These are phyloP conservation scores for Solidago caesia DNA, from an alignment of 129 eudicot genomes.

Conservation along the genomic window DNA sequence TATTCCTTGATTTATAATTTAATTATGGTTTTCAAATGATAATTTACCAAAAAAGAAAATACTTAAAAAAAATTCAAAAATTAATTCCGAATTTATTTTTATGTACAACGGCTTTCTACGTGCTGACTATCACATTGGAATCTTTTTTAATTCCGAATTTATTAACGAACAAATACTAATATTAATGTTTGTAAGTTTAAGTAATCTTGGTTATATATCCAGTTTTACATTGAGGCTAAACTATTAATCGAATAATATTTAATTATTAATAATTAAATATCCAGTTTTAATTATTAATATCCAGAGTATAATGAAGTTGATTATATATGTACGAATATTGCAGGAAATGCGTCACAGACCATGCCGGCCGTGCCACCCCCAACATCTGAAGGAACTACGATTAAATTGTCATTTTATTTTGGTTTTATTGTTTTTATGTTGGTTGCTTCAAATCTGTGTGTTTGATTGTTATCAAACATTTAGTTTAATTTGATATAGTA, in stretches of 20 bases:
- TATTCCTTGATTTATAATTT: too few relatives aligned
- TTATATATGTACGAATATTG: background rate
- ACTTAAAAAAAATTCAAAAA: too few relatives aligned
- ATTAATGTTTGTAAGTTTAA: background rate
- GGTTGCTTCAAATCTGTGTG: constrained; percentile 15
- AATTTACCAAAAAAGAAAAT: too few relatives aligned
- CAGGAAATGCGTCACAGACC: constrained; percentile 25
- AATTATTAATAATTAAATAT: background rate
- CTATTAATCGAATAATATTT: background rate
- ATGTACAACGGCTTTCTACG: too few relatives aligned
- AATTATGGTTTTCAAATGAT: too few relatives aligned
- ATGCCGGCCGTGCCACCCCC: constrained; percentile 5
- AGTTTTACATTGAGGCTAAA: background rate
- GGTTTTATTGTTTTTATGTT: constrained; percentile 14
- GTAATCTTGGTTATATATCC: background rate
- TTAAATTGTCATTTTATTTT: constrained; percentile 8
- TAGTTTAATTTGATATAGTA: background rate
- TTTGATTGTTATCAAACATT: constrained; percentile 14
- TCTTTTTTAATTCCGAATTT: too few relatives aligned
- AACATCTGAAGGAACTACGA: constrained; percentile 23
- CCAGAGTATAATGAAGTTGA: background rate
- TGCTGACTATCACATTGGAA: background rate
- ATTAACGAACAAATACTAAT: too few relatives aligned
- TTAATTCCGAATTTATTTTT: too few relatives aligned
- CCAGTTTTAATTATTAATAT: background rate